phyloP scores from a whole-genome alignment of 139 green algal species.

The Chlorella sp. region DNA sequence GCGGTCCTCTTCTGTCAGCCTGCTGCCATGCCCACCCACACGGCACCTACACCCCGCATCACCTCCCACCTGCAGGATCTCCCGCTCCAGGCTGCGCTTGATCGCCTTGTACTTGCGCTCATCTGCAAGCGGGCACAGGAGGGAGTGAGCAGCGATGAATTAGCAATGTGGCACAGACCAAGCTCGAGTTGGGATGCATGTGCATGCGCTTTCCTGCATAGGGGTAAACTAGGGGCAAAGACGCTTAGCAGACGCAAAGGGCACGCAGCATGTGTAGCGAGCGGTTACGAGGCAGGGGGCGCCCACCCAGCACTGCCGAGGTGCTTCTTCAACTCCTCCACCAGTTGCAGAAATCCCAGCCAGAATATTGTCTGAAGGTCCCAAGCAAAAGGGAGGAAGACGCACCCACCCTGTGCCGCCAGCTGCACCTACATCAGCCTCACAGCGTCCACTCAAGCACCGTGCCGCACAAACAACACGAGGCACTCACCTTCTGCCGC shows the following conservation, averaged over 20 bases:
- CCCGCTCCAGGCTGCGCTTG: conserved; percentile 75
- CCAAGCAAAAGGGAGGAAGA: no score
- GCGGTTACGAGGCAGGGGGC: background rate
- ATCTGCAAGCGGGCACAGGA: conserved; percentile 58
- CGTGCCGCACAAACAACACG: no score
- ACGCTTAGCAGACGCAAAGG: background rate
- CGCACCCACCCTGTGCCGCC: no score
- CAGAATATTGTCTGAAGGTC: no score
- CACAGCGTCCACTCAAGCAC: no score
- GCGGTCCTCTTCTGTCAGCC: no score
- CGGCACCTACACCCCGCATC: background rate
- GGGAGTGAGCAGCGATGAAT: background rate
- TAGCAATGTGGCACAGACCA: no score
- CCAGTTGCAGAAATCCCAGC: conserved; percentile 89
- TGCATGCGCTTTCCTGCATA: no score
- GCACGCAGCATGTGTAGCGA: background rate
- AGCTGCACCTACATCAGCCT: no score
- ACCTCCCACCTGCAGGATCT: conserved; percentile 72
- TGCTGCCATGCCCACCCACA: background rate
- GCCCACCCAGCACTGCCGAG: background rate
- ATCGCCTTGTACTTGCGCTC: conserved; percentile 89
- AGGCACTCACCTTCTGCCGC: background rate
- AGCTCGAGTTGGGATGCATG: no score
- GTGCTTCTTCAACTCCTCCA: conserved; percentile 83
- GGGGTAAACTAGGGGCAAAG: no score